phyloP scores from a whole-genome alignment of 1,139 yeast species.

The Suhomyces panamericanus region DNA sequence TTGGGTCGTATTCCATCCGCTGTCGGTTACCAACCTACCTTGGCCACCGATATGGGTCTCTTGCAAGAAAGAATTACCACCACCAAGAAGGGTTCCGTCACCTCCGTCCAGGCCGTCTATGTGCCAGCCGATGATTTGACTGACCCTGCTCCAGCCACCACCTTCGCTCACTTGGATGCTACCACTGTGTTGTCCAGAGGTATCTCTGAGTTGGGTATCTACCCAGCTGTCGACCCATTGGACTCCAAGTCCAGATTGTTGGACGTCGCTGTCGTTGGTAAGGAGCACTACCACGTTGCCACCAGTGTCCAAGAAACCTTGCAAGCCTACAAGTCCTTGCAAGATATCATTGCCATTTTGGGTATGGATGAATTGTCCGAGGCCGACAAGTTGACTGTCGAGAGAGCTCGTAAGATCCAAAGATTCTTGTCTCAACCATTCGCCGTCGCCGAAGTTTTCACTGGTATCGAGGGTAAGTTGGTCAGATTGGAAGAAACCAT shows the following conservation, averaged over 20 bases:
- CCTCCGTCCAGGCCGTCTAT: constrained; percentile 99
- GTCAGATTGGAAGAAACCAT: constrained; percentile 96
- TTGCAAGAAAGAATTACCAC: constrained; percentile 99
- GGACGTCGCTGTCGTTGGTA: constrained; percentile 96
- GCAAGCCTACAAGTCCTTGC: constrained; percentile 99
- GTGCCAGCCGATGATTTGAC: constrained; percentile 99
- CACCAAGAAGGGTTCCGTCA: constrained; percentile 99
- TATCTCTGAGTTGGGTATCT: constrained; percentile 99
- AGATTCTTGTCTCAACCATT: constrained; percentile 99
- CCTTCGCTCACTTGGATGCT: constrained; percentile 99
- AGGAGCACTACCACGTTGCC: constrained; percentile 97
- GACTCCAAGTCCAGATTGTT: constrained; percentile 99
- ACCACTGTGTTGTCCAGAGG: constrained; percentile 99
- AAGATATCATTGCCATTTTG: constrained; percentile 99
- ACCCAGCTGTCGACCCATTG: constrained; percentile 99
- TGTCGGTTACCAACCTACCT: constrained; percentile 99
- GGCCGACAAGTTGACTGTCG: constrained; percentile 97
- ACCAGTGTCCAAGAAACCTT: constrained; percentile 94
- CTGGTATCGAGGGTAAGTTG: constrained; percentile 98
- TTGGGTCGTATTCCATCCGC: constrained; percentile 99
- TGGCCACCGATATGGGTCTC: constrained; percentile 99
- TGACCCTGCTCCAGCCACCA: constrained; percentile 99
- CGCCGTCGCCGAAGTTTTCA: constrained; percentile 99
- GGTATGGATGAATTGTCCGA: constrained; percentile 99
- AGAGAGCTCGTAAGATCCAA: constrained; percentile 99